Evolutionary conservation across 306 rosid genomes (phyloP).

Genomic region (Begonia fuchsioides): DNA sequence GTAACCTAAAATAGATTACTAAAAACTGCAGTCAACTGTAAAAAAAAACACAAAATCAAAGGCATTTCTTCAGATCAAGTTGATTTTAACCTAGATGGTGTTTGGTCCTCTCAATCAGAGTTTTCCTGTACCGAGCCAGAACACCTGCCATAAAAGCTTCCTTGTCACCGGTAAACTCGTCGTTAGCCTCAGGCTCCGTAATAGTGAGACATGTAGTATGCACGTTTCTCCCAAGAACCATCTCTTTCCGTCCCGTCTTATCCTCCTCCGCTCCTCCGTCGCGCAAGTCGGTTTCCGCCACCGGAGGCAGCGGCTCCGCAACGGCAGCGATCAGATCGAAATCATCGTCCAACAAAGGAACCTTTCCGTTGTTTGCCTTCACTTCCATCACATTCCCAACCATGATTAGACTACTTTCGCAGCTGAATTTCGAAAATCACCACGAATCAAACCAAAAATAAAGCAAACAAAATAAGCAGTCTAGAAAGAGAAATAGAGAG

Average conservation of each 20-base stretch:
- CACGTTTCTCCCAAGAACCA: conserved; percentile 53
- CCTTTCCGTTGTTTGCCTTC: conserved; percentile 3
- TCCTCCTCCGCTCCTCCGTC: not conserved
- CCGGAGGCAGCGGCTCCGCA: conserved; percentile 26
- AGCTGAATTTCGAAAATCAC: not conserved
- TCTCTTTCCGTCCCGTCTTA: conserved; percentile 22
- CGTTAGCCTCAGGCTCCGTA: conserved; percentile 62
- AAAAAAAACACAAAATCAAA: conserved; percentile 2
- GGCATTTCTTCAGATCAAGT: conserved; percentile 1
- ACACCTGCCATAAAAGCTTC: conserved; percentile 83
- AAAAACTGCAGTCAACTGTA: conserved; percentile 1
- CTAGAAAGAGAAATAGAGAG: not conserved
- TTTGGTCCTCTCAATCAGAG: conserved; percentile 50
- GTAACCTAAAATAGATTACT: conserved; percentile 33
- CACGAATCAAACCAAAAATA: not conserved
- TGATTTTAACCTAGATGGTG: conserved; percentile 44
- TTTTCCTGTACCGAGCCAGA: conserved; percentile 47
- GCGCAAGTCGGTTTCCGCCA: conserved; percentile 6
- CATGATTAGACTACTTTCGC: conserved; percentile 5
- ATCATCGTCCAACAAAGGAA: conserved; percentile 8
- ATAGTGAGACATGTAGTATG: conserved; percentile 50
- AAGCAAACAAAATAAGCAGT: not conserved
- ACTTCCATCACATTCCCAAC: conserved; percentile 8
- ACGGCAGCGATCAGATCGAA: conserved; percentile 21
- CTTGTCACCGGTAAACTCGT: conserved; percentile 63